Conservation (phyloP, 192 early-diverging fungal genomes). For the Backusella circina region DNA sequence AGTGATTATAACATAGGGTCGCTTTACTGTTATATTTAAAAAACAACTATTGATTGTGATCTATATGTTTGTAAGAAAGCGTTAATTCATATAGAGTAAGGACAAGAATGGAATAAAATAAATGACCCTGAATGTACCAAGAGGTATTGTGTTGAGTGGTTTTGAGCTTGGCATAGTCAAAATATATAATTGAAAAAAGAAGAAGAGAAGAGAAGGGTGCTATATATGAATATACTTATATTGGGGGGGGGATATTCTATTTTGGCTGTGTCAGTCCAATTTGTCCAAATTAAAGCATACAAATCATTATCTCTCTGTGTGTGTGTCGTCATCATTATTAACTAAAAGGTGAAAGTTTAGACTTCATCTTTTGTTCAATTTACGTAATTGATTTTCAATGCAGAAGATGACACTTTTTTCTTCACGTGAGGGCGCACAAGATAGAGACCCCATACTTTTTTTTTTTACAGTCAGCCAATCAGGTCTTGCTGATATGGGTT, state of each 20-base stretch:
- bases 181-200: neutral
- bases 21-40: neutral
- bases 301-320: neutral
- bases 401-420: neutral
- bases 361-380: neutral
- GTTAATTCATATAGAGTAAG: neutral
- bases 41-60: slow-evolving; percentile 1
- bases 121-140: neutral
- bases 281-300: neutral
- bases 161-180: neutral
- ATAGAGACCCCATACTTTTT: neutral
- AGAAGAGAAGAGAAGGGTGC: neutral
- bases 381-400: slow-evolving; percentile 3
- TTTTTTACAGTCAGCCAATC: neutral
- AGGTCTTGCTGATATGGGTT: no score
- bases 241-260: neutral
- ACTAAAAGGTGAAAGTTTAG: neutral
- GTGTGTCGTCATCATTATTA: neutral
- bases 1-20: slow-evolving; percentile 3
- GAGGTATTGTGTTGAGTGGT: neutral
- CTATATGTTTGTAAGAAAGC: neutral
- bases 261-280: neutral
- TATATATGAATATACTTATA: neutral
- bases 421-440: neutral
- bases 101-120: neutral